Percentiles rank a stretch among this genome's conserved stretches.
Conservation (phyloP, 1,139 yeast genomes). For the Pichia terricola region DNA sequence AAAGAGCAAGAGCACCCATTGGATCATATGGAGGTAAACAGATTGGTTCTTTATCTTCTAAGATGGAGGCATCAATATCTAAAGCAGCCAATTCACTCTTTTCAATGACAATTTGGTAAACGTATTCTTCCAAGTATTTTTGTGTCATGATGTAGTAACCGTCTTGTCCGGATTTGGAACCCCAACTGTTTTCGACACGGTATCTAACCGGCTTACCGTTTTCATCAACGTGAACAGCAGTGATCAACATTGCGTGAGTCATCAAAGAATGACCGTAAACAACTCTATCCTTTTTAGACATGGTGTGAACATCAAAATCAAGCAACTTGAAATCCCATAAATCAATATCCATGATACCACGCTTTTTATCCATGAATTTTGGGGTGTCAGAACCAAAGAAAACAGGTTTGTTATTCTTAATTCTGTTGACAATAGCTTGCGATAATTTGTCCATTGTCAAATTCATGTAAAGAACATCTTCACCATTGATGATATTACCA, state of each 20-base stretch:
- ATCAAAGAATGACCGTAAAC: slow-evolving; percentile 50
- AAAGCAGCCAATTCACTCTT: slow-evolving; percentile 32
- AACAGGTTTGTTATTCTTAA: slow-evolving; percentile 64
- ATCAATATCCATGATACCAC: slow-evolving; percentile 63
- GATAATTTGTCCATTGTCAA: slow-evolving; percentile 51
- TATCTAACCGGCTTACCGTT: slow-evolving; percentile 59
- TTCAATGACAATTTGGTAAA: slow-evolving; percentile 67
- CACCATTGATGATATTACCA: slow-evolving; percentile 62
- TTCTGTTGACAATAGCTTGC: slow-evolving; percentile 51
- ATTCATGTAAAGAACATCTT: slow-evolving; percentile 61
- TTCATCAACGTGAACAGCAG: slow-evolving; percentile 51
- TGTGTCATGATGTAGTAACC: slow-evolving; percentile 79
- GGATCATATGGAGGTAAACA: slow-evolving; percentile 77
- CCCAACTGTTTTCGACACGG: slow-evolving; percentile 87
- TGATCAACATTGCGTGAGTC: slow-evolving; percentile 85
- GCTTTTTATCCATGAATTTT: slow-evolving; percentile 45
- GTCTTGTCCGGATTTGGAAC: slow-evolving; percentile 60
- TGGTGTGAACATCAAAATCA: slow-evolving; percentile 46
- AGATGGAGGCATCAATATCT: slow-evolving; percentile 25
- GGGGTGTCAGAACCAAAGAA: slow-evolving; percentile 85
- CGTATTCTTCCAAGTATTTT: slow-evolving; percentile 73
- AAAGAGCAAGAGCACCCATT: slow-evolving; percentile 67
- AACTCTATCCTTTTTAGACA: slow-evolving; percentile 49
- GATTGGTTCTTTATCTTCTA: slow-evolving; percentile 41
- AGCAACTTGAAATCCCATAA: slow-evolving; percentile 59